phyloP scores from a whole-genome alignment of 495 filamentous ascomycete species.

The Trichoderma erinaceum region DNA sequence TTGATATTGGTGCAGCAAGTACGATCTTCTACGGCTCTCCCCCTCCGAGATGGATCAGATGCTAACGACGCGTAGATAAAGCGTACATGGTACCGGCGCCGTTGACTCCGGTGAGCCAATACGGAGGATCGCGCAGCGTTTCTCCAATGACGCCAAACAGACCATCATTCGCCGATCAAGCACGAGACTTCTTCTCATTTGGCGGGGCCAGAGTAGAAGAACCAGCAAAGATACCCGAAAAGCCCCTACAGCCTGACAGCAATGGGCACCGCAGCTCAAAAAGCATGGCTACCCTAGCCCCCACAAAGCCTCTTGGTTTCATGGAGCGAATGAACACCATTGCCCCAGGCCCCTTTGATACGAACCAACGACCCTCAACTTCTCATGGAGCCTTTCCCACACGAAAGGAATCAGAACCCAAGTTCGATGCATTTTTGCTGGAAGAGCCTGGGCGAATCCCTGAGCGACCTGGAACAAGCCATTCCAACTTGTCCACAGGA shows the following conservation, averaged over 20 bases:
- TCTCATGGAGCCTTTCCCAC: neutral
- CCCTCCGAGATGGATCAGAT: neutral
- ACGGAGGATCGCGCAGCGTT: slow-evolving; percentile 47
- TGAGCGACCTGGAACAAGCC: slow-evolving; percentile 35
- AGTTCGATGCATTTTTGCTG: slow-evolving; percentile 7
- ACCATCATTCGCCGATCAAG: slow-evolving; percentile 30
- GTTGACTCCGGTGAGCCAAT: slow-evolving; percentile 55
- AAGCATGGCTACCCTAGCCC: slow-evolving; percentile 16
- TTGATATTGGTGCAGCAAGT: slow-evolving; percentile 56
- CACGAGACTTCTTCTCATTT: slow-evolving; percentile 37
- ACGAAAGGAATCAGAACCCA: neutral
- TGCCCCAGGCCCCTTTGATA: slow-evolving; percentile 60
- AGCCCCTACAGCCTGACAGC: slow-evolving; percentile 29
- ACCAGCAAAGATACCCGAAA: slow-evolving; percentile 24
- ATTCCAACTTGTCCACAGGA: slow-evolving; percentile 37
- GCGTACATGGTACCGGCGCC: slow-evolving; percentile 52
- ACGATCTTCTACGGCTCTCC: slow-evolving; percentile 17
- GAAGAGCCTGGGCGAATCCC: neutral
- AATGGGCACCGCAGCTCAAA: slow-evolving; percentile 39
- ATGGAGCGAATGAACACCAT: slow-evolving; percentile 59
- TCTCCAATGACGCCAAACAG: slow-evolving; percentile 50
- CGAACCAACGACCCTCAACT: slow-evolving; percentile 26
- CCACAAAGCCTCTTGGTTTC: slow-evolving; percentile 41
- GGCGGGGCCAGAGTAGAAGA: slow-evolving; percentile 29
- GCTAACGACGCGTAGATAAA: slow-evolving; percentile 45